Evolutionary conservation across 768 basidiomycete species (phyloP).

Genomic region (Phlebiopsis flavidoalba): DNA sequence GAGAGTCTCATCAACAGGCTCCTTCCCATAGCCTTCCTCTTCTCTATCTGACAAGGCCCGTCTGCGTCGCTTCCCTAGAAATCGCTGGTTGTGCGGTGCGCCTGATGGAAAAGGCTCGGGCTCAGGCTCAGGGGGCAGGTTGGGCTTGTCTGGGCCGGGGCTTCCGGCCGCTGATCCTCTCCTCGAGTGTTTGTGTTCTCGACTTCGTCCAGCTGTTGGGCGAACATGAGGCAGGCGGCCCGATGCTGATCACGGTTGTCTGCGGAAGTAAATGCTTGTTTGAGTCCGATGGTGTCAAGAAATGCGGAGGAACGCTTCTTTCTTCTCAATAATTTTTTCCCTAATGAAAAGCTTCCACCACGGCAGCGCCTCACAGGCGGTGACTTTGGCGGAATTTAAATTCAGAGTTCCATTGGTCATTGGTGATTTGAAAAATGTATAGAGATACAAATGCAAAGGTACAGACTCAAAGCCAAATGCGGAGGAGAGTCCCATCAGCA

Average conservation of each 20-base stretch:
- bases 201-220: not conserved
- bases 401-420: not conserved
- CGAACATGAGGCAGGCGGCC: not conserved
- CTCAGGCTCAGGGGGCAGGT: no score
- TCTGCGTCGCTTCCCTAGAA: no score
- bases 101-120: not conserved
- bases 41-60: not conserved
- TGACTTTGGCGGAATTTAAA: not conserved
- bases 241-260: not conserved
- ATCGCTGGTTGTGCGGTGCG: no score
- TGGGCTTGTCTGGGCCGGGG: no score
- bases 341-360: not conserved
- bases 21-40: not conserved
- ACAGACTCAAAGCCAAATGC: no score
- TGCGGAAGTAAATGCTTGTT: not conserved
- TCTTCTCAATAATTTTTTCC: not conserved
- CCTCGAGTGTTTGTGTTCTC: not conserved
- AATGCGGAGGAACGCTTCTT: not conserved
- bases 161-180: no score
- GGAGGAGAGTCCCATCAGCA: no score
- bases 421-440: no score
- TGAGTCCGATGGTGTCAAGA: not conserved
- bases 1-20: not conserved
- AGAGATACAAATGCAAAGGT: no score
- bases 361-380: not conserved